phyloP scores from a whole-genome alignment of 2,329 filamentous ascomycete genomes.

The Simplicillium aogashimaense region DNA sequence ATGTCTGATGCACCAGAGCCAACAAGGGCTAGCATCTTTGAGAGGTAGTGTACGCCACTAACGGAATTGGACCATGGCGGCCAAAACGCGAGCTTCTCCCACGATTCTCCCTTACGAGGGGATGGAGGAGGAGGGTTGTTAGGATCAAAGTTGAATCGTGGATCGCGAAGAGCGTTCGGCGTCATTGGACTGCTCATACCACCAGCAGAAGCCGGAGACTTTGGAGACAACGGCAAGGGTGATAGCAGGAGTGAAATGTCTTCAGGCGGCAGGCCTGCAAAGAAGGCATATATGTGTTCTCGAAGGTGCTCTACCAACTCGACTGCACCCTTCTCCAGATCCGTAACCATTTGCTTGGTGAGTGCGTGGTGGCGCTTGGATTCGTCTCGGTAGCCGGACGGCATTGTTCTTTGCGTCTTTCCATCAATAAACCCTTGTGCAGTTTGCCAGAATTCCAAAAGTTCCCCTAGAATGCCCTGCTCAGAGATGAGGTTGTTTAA shows the following conservation, averaged over 20 bases:
- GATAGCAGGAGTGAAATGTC: constrained; percentile 84
- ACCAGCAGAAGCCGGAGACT: constrained; percentile 31
- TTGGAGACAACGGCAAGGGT: constrained; percentile 61
- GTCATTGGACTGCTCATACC: constrained; percentile 28
- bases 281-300: constrained; percentile 71
- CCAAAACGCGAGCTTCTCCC: constrained; percentile 96
- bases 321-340: constrained; percentile 66
- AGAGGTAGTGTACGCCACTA: constrained; percentile 83
- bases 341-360: constrained; percentile 56
- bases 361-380: constrained; percentile 75
- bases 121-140: constrained; percentile 68
- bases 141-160: constrained; percentile 70
- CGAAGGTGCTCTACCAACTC: constrained; percentile 80
- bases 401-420: constrained; percentile 69
- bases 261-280: constrained; percentile 78
- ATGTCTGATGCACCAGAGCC: constrained; percentile 84
- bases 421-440: constrained; percentile 85
- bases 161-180: constrained; percentile 52
- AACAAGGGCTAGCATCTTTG: constrained; percentile 70
- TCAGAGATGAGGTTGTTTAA: constrained; percentile 65
- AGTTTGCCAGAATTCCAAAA: constrained; percentile 90
- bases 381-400: constrained; percentile 71
- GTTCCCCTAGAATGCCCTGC: constrained; percentile 76
- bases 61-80: constrained; percentile 86
- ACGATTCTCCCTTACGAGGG: constrained; percentile 70